Conservation (phyloP, 352 stramenopile species). For the Thalassiosira hispida region DNA sequence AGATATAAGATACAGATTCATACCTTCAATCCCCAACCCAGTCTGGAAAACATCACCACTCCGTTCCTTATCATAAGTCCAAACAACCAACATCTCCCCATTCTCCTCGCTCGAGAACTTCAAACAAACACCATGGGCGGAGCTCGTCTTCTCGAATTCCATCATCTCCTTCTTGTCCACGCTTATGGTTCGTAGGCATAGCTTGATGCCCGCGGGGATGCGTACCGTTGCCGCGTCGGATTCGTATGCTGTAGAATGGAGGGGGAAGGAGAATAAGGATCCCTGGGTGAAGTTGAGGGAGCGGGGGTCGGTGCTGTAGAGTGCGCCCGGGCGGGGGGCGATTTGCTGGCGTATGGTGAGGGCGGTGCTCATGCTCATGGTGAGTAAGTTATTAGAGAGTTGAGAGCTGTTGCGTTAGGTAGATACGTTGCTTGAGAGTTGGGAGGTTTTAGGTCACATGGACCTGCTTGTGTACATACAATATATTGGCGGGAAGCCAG, state of each 20-base stretch:
- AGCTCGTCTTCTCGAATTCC: slow-evolving; percentile 29
- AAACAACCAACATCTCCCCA: slow-evolving; percentile 48
- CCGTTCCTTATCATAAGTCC: slow-evolving; percentile 49
- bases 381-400: no score
- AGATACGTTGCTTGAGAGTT: no score
- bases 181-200: slow-evolving; percentile 23
- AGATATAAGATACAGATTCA: neutral
- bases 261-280: slow-evolving; percentile 45
- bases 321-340: slow-evolving; percentile 20
- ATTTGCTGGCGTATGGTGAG: slow-evolving; percentile 43
- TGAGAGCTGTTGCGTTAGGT: no score
- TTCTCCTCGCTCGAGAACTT: slow-evolving; percentile 54
- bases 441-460: no score
- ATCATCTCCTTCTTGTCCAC: slow-evolving; percentile 35
- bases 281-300: slow-evolving; percentile 35
- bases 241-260: slow-evolving; percentile 52
- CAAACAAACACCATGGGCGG: slow-evolving; percentile 19
- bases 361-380: neutral
- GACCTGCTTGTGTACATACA: no score
- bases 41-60: slow-evolving; percentile 38
- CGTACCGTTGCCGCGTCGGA: slow-evolving; percentile 43
- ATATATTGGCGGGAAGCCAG: no score
- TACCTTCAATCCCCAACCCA: slow-evolving; percentile 48
- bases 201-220: slow-evolving; percentile 32
- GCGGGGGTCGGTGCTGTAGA: slow-evolving; percentile 37